Conservation (phyloP, 306 rosid genomes). For the Acacia acuminata region DNA sequence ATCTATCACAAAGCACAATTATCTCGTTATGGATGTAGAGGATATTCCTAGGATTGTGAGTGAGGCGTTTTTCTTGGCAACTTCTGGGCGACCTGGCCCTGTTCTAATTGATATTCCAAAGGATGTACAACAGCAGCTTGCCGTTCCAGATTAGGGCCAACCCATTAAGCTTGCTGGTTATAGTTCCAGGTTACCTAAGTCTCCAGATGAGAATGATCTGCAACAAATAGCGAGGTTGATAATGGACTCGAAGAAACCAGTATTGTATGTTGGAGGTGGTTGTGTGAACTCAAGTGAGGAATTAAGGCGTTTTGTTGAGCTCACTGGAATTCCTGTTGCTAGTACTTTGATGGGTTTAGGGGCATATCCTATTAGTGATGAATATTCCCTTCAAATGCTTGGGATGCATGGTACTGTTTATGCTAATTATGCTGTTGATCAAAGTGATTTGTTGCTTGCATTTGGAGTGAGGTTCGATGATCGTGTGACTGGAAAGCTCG, state of each 20-base stretch:
- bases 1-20: slow-evolving; percentile 89
- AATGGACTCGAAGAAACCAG: slow-evolving; percentile 65
- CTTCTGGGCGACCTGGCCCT: slow-evolving; percentile 84
- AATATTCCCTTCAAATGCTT: slow-evolving; percentile 75
- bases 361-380: slow-evolving; percentile 47
- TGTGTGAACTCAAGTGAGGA: slow-evolving; percentile 76
- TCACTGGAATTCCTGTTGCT: slow-evolving; percentile 81
- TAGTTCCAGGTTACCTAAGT: slow-evolving; percentile 62
- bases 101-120: slow-evolving; percentile 81
- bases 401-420: slow-evolving; percentile 94
- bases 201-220: slow-evolving; percentile 42
- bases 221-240: slow-evolving; percentile 67
- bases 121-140: slow-evolving; percentile 86
- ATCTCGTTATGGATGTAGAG: slow-evolving; percentile 83
- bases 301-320: slow-evolving; percentile 62
- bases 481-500: slow-evolving; percentile 85
- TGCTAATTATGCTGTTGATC: slow-evolving; percentile 91
- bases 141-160: slow-evolving; percentile 68
- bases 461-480: slow-evolving; percentile 97
- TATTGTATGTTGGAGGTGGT: slow-evolving; percentile 88
- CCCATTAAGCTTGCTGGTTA: slow-evolving; percentile 60
- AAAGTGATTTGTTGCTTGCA: slow-evolving; percentile 74
- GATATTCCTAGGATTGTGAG: slow-evolving; percentile 79
- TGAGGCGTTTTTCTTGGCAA: slow-evolving; percentile 78
- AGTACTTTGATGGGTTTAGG: slow-evolving; percentile 92